Evolutionary conservation across 78 protist genomes (phyloP).

Genomic region (Dictyostelium discoideum): DNA sequence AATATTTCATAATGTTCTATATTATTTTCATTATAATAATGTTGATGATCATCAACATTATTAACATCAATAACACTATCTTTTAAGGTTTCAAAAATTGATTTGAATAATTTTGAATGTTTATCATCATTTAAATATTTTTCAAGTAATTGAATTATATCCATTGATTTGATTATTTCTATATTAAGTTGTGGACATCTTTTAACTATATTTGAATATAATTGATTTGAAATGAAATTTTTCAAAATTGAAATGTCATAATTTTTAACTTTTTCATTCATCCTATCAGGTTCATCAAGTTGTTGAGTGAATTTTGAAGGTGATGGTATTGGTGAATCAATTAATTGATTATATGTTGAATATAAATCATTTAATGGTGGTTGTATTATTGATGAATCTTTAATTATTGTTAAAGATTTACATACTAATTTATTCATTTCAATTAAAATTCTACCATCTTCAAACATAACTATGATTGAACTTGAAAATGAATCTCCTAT

Average conservation of each 20-base stretch:
- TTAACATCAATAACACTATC: background rate
- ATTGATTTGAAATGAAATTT: background rate
- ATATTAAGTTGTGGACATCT: background rate
- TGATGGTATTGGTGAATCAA: background rate
- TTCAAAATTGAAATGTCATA: background rate
- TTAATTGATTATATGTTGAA: background rate
- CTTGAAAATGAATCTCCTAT: background rate
- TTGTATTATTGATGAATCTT: background rate
- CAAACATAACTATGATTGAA: background rate
- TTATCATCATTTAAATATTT: background rate
- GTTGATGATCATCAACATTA: background rate
- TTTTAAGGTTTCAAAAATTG: background rate
- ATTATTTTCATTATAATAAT: background rate
- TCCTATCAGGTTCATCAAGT: background rate
- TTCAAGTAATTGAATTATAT: background rate
- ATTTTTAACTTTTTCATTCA: background rate
- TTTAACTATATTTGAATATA: background rate
- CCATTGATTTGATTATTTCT: background rate
- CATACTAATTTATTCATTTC: background rate
- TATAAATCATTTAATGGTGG: background rate
- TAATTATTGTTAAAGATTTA: background rate
- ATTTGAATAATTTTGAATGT: background rate
- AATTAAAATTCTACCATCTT: constrained; percentile 1
- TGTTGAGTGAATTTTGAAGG: background rate
- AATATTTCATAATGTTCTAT: background rate